Conservation (phyloP, 2,329 filamentous ascomycete genomes). For the Lithohypha guttulata region DNA sequence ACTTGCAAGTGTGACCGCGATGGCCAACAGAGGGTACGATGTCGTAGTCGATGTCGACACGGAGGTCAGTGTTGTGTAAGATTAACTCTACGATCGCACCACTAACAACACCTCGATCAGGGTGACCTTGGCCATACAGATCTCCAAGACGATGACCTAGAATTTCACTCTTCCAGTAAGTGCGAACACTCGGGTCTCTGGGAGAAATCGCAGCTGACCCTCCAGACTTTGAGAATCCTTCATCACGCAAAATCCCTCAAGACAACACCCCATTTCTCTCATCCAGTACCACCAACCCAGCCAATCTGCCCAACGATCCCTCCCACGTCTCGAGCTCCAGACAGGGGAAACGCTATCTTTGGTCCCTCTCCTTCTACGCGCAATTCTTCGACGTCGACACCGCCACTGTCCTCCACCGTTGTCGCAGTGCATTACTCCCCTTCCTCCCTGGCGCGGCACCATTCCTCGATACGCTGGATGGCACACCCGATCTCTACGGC, state of each 20-base stretch:
- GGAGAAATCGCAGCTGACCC: too few relatives aligned
- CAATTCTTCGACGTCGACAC: slow-evolving; percentile 99
- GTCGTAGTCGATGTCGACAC: slow-evolving; percentile 96
- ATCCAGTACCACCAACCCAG: slow-evolving; percentile 41
- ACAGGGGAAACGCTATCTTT: slow-evolving; percentile 69
- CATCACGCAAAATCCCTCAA: slow-evolving; percentile 39
- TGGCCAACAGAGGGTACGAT: slow-evolving; percentile 86
- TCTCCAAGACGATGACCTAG: slow-evolving; percentile 84
- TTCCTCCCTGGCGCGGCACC: slow-evolving; percentile 73
- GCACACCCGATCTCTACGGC: slow-evolving; percentile 92
- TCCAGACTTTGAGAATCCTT: slow-evolving; percentile 56
- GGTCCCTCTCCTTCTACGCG: slow-evolving; percentile 85
- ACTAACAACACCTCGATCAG: slow-evolving; percentile 37
- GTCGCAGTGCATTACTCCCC: slow-evolving; percentile 74
- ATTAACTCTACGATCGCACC: not conserved
- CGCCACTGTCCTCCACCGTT: slow-evolving; percentile 73
- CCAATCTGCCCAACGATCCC: slow-evolving; percentile 38
- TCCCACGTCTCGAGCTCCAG: slow-evolving; percentile 37
- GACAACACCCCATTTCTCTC: slow-evolving; percentile 42
- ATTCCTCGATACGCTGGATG: slow-evolving; percentile 94
- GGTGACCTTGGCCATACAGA: slow-evolving; percentile 97
- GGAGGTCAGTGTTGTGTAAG: slow-evolving; percentile 51
- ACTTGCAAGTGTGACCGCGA: too few relatives aligned
- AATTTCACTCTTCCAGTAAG: slow-evolving; percentile 85
- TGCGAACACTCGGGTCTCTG: slow-evolving; percentile 8